phyloP scores from a whole-genome alignment of 164 flowering plant genomes.

The Nymphaea thermarum region DNA sequence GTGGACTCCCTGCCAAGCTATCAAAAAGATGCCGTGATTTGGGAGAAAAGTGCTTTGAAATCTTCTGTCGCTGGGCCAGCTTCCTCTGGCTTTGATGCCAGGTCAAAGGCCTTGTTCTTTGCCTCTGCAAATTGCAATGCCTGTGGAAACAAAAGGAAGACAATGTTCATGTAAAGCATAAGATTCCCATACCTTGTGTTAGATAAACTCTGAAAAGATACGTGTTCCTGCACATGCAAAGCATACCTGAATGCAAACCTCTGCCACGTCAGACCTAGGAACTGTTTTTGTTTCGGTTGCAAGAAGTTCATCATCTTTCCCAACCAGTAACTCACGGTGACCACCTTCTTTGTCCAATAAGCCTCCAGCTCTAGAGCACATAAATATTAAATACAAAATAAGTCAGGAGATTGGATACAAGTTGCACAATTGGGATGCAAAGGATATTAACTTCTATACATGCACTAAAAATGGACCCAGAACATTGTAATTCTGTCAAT shows the following conservation, averaged over 20 bases:
- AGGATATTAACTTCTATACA: too few relatives aligned
- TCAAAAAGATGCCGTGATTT: conserved; percentile 54
- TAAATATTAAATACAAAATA: too few relatives aligned
- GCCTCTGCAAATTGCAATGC: conserved; percentile 83
- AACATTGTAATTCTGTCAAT: too few relatives aligned
- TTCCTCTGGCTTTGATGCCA: conserved; percentile 88
- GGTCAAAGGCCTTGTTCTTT: conserved; percentile 81
- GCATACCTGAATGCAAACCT: conserved; percentile 92
- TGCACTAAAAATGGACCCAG: too few relatives aligned
- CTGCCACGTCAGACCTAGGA: conserved; percentile 90
- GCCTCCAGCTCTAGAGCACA: conserved; percentile 78
- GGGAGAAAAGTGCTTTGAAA: conserved; percentile 74
- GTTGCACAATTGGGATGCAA: too few relatives aligned
- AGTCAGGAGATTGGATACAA: too few relatives aligned
- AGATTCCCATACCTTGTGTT: neutral
- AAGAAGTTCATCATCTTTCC: conserved; percentile 96
- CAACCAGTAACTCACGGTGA: conserved; percentile 67
- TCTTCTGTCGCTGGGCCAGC: conserved; percentile 82
- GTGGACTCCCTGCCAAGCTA: neutral
- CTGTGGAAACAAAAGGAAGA: conserved; percentile 22
- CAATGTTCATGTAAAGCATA: neutral
- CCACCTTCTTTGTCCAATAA: conserved; percentile 95
- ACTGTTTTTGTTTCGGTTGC: conserved; percentile 52
- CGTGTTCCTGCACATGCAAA: neutral
- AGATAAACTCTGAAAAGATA: neutral